Percentiles rank a stretch among this genome's conserved stretches.
phyloP scores from a whole-genome alignment of 176 grass and related monocot species.

The Raddia distichophylla region DNA sequence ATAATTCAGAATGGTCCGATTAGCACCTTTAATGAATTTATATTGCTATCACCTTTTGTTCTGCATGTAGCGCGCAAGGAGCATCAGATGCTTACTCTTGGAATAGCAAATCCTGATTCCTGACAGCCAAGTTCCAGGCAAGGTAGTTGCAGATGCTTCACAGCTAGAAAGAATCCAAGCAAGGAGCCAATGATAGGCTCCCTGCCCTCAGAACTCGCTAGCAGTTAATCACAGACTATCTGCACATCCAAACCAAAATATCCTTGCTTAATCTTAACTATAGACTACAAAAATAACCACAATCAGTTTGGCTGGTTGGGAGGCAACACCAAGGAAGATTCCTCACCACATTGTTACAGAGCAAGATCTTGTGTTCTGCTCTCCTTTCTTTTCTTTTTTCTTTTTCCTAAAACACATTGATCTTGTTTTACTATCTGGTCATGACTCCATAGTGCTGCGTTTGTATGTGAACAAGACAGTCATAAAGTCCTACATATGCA shows the following conservation, averaged over 20 bases:
- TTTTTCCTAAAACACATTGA: too few relatives aligned
- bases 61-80: neutral
- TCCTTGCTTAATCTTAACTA: neutral
- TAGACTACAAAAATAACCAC: neutral
- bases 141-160: slow-evolving; percentile 35
- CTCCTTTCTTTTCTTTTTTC: too few relatives aligned
- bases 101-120: slow-evolving; percentile 30
- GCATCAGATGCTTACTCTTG: slow-evolving; percentile 44
- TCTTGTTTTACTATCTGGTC: neutral
- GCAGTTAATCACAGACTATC: too few relatives aligned
- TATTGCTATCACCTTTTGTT: neutral
- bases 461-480: too few relatives aligned
- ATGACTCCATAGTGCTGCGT: neutral
- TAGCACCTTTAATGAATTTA: slow-evolving; percentile 35
- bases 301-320: neutral
- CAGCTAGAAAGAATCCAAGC: slow-evolving; percentile 44
- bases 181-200: slow-evolving; percentile 35
- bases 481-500: neutral
- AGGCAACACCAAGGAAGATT: slow-evolving; percentile 17
- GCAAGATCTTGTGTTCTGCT: neutral
- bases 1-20: slow-evolving; percentile 24
- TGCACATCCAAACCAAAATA: too few relatives aligned
- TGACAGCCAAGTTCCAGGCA: slow-evolving; percentile 32
- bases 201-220: neutral
- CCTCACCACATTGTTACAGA: slow-evolving; percentile 11